Base-by-base conservation (phyloP, 192 early-diverging fungal species). In the Mortierella antarctica region DNA sequence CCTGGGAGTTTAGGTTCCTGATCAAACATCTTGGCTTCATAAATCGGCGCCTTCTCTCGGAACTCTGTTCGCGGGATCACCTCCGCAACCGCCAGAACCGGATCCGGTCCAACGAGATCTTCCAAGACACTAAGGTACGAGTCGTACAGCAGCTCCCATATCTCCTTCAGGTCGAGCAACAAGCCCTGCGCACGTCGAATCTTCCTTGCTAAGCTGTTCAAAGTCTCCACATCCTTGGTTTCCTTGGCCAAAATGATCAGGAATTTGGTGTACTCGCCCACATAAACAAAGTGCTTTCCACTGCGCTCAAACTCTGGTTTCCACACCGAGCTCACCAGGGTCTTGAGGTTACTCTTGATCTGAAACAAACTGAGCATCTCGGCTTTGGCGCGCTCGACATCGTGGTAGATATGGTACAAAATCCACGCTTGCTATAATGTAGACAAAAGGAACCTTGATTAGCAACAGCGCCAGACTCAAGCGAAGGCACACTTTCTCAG, bases 271-370 rank as follows among this genome's bases (percentile, higher is more conserved):
- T 95, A 95, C 59, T 93, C 84, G 45, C 89, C 86, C 5, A 93
- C 83, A 65, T 92, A 95, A 9, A 91, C 85, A 77, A 91, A 95
- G 63, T 94, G 93, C 52, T 91, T 92, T 20, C 93, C 94, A 60
- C 83, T 89, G 84, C 90, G 82, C 84, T 94, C 93, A 83, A 91
- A 94, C 71, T 92, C 92, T 7, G 91, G 90, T 61, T 89, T 92
- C 94, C 91, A 95, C 41, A 94, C 89, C 67, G 91, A 88, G 46
- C 91, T 88, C 45, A 90, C 74, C 15, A 77, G 66, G 53, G 92
- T 90, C 13, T 84, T 71, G 13, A 72, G 88, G 15, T 71, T 73
- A 7, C 86, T 72, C 57, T 89, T 89, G 44, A 94, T 62, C 11
- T 88, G 85, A 50, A 95, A 89, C 0, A 94, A 50, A 46, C 76